phyloP scores from a whole-genome alignment of 1,284 basidiomycete species.

The Melampsora americana region DNA sequence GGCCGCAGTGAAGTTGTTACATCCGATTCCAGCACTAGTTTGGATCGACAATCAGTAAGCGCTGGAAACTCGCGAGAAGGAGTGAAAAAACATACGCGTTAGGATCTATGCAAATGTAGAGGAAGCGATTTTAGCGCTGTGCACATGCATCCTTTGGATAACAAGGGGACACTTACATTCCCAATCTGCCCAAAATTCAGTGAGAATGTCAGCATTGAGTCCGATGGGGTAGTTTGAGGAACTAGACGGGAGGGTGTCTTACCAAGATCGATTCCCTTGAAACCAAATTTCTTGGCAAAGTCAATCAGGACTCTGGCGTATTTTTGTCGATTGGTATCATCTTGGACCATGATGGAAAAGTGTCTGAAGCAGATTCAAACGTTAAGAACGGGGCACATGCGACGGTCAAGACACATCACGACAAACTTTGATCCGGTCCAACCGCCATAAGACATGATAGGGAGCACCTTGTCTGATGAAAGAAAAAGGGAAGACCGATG shows the following conservation, averaged over 20 bases:
- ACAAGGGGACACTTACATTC: slow-evolving; percentile 16
- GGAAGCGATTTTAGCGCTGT: neutral
- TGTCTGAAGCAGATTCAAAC: neutral
- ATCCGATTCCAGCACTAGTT: slow-evolving; percentile 26
- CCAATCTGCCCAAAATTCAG: slow-evolving; percentile 6
- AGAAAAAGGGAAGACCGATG: neutral
- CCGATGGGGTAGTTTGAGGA: too few relatives aligned
- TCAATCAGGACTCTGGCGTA: slow-evolving; percentile 23
- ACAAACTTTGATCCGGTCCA: slow-evolving; percentile 35
- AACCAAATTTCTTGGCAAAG: slow-evolving; percentile 16
- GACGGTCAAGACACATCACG: neutral
- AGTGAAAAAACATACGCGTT: slow-evolving; percentile 14
- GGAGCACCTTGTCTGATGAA: slow-evolving; percentile 26
- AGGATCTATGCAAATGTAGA: neutral
- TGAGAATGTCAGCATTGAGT: too few relatives aligned
- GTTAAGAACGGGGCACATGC: neutral
- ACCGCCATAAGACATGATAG: slow-evolving; percentile 27
- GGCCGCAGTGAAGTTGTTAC: slow-evolving; percentile 14
- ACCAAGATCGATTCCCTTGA: slow-evolving; percentile 25
- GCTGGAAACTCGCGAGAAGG: neutral
- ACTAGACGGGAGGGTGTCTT: too few relatives aligned
- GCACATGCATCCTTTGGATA: neutral
- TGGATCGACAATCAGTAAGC: neutral
- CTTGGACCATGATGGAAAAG: slow-evolving; percentile 22
- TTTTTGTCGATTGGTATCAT: slow-evolving; percentile 15